phyloP scores from a whole-genome alignment of 257 asterid species.

The Thymus quinquecostatus region DNA sequence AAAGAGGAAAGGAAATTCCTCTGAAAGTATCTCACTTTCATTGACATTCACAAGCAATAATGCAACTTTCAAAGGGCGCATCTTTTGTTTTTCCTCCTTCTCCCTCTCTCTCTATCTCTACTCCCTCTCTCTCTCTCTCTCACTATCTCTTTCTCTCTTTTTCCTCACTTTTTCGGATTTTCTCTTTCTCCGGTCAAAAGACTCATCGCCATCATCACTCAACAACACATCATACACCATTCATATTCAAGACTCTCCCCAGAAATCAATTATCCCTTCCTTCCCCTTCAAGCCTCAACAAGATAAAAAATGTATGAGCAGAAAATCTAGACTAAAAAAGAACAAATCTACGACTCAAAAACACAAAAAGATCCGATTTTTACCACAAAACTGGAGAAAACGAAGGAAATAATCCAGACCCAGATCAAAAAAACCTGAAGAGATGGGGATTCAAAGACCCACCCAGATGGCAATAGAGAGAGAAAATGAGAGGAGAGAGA shows the following conservation, averaged over 20 bases:
- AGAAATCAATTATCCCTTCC: conserved; percentile 37
- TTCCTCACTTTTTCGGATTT: conserved; percentile 53
- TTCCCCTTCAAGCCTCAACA: conserved; percentile 47
- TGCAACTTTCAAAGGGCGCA: conserved; percentile 44
- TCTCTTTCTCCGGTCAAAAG: conserved; percentile 62
- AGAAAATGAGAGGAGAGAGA: conserved; percentile 41
- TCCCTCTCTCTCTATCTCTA: conserved; percentile 8
- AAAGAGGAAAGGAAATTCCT: conserved; percentile 17
- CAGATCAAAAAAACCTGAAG: conserved; percentile 38
- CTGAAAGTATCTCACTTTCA: conserved; percentile 52
- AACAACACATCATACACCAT: conserved; percentile 44
- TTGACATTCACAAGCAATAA: conserved; percentile 58
- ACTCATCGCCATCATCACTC: conserved; percentile 49
- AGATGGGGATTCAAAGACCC: conserved; percentile 32
- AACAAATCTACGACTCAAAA: conserved; percentile 30
- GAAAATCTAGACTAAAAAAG: conserved; percentile 31
- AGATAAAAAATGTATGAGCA: conserved; percentile 29
- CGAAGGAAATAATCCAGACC: conserved; percentile 31
- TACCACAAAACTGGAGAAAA: conserved; percentile 24
- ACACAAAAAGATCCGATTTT: conserved; percentile 30
- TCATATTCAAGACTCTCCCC: conserved; percentile 48
- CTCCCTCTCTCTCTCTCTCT: conserved; percentile 13
- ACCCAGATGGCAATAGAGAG: conserved; percentile 23
- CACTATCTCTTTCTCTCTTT: background rate
- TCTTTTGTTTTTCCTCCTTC: conserved; percentile 26